Base-by-base conservation (phyloP, 2,329 filamentous ascomycete species). In the Pyricularia grisea region DNA sequence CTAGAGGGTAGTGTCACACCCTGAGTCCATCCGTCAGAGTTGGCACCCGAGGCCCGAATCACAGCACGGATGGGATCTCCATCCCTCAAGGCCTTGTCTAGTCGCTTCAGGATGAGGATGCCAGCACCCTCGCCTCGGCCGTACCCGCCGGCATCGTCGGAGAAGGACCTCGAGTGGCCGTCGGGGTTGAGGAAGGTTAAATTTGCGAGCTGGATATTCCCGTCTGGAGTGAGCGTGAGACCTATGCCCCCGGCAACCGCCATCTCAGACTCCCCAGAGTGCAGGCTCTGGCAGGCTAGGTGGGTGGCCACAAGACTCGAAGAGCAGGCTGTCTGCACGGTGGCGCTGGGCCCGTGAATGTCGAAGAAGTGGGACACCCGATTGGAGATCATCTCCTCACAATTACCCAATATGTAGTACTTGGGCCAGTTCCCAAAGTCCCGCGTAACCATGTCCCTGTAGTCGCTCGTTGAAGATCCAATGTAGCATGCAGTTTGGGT, bases 41-140 rank as follows among this genome's bases (percentile, higher is more conserved):
- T 87, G 66, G 82, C 77, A 2, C 81, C 83, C 4, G 81, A 84
- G 17, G 79, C 82, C 17, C 12, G 79, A 23, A 58, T 58, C 3
- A 58, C 50, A 1, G 14, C 50, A n/a, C 20, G 50, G 14, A 87
- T 83, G 1, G 81, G 79, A 73, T 90, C 86, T 28, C 84, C 84
- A 71, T 87, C 86, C 60, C 74, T 76, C 28, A 87, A 74, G 2
- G 87, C 87, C 70, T 85, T 80, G 50, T 82, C 80, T 0, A 89
- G 78, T 0, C 81, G 82, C 76, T 90, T 90, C 17, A 90, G 74
- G 12, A 89, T 74, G 3, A 90, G 72, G 66, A 84, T 79, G 7
- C 79, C 85, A 25, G 83, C 81, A 4, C 87, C 87, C 72, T 90
- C 88, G 10, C 86, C 88, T 11, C 88, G 82, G 0, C 83, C 87